Conservation (phyloP, 495 filamentous ascomycete species). For the Aspergillus homomorphus region DNA sequence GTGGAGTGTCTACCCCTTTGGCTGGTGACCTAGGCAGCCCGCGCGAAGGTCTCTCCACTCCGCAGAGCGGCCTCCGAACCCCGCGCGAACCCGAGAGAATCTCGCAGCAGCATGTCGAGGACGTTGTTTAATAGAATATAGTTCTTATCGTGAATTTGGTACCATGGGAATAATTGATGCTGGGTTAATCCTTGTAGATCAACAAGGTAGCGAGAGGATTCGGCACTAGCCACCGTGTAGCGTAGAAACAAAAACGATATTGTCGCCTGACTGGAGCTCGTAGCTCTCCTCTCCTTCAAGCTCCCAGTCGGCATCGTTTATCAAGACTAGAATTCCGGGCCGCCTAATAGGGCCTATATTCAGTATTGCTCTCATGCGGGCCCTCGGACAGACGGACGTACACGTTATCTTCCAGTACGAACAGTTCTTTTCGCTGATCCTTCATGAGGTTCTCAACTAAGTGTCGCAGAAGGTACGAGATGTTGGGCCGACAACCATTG, state of each 20-base stretch:
- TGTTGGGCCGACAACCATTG: constrained; percentile 57
- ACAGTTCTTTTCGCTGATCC: constrained; percentile 81
- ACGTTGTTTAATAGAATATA: constrained; percentile 36
- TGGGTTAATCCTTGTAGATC: background rate
- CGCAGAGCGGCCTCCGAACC: constrained; percentile 41
- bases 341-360: constrained; percentile 53
- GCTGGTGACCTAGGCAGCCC: constrained; percentile 46
- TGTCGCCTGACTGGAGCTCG: constrained; percentile 75
- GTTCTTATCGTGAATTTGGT: constrained; percentile 5
- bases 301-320: constrained; percentile 98
- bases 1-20: constrained; percentile 51
- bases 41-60: constrained; percentile 39
- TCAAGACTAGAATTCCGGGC: constrained; percentile 93
- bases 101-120: constrained; percentile 48
- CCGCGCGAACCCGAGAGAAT: constrained; percentile 48
- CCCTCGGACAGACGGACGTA: constrained; percentile 44
- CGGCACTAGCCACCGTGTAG: constrained; percentile 76
- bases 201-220: constrained; percentile 7
- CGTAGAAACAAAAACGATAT: constrained; percentile 96
- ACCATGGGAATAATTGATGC: background rate
- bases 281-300: constrained; percentile 92
- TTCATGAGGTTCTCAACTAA: constrained; percentile 84
- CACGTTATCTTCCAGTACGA: constrained; percentile 85
- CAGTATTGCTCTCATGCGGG: background rate
- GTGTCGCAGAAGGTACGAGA: constrained; percentile 73